phyloP scores from a whole-genome alignment of 164 flowering plant genomes.

The Chimonanthus praecox region DNA sequence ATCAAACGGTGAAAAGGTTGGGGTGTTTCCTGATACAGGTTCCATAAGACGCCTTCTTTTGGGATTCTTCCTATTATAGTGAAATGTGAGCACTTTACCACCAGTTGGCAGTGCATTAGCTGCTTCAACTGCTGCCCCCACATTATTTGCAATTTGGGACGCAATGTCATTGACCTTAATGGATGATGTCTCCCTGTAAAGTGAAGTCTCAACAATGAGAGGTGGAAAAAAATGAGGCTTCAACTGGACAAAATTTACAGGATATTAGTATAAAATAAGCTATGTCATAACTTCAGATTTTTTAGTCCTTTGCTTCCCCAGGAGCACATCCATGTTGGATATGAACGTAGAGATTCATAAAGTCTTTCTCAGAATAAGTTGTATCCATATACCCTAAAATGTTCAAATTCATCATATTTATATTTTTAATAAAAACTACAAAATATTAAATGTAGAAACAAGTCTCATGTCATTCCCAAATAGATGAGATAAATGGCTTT shows the following conservation, averaged over 20 bases:
- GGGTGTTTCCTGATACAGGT: conserved; percentile 20
- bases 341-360: too few relatives aligned
- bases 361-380: too few relatives aligned
- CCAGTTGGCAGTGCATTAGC: conserved; percentile 48
- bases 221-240: conserved; percentile 10
- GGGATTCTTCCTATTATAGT: conserved; percentile 68
- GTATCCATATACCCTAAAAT: too few relatives aligned
- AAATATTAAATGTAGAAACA: too few relatives aligned
- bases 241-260: background rate
- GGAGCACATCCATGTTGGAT: too few relatives aligned
- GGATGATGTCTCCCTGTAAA: conserved; percentile 80
- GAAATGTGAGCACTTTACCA: conserved; percentile 41
- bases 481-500: too few relatives aligned
- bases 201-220: background rate
- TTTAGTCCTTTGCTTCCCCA: too few relatives aligned
- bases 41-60: conserved; percentile 74
- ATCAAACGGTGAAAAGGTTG: conserved; percentile 21
- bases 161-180: conserved; percentile 88
- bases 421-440: too few relatives aligned
- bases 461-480: too few relatives aligned
- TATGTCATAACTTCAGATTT: too few relatives aligned
- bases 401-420: too few relatives aligned
- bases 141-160: conserved; percentile 73
- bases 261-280: background rate
- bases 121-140: conserved; percentile 86